A percentile compares a stretch with the other conserved stretches of the same genome.
phyloP scores from a whole-genome alignment of 306 rosid genomes.

The Gynostemma pentaphyllum region DNA sequence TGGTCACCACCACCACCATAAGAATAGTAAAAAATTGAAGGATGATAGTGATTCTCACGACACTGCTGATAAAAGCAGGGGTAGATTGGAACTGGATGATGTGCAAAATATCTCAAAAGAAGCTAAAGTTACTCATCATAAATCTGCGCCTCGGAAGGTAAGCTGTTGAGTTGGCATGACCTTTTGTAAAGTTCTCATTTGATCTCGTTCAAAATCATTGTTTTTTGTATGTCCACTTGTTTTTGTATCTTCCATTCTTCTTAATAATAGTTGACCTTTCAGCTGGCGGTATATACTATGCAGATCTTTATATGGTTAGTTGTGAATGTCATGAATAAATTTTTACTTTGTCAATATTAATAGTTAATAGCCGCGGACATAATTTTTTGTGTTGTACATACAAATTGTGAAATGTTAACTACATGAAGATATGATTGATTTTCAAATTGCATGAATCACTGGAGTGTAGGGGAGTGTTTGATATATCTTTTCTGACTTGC shows the following conservation, averaged over 20 bases:
- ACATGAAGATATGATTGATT: neutral
- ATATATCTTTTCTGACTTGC: constrained; percentile 16
- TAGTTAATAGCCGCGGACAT: neutral
- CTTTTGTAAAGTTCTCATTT: neutral
- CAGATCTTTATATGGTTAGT: neutral
- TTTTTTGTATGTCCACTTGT: too few relatives aligned
- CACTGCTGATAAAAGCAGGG: constrained; percentile 22
- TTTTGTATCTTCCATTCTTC: too few relatives aligned
- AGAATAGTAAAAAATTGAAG: constrained; percentile 47
- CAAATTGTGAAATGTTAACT: neutral
- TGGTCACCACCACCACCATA: constrained; percentile 72
- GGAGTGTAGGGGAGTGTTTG: neutral
- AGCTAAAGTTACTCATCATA: constrained; percentile 24
- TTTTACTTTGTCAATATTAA: neutral
- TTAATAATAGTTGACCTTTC: too few relatives aligned
- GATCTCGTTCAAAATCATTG: neutral
- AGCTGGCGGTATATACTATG: neutral
- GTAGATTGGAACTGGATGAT: constrained; percentile 15
- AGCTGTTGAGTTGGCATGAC: constrained; percentile 16
- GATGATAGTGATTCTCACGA: constrained; percentile 37
- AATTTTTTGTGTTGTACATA: neutral
- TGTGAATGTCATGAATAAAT: neutral
- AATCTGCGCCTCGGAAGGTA: constrained; percentile 56
- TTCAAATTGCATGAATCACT: neutral
- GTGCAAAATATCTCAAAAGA: constrained; percentile 24